Percentiles rank a stretch among this genome's conserved stretches.
phyloP scores from a whole-genome alignment of 306 rosid species.

The Abrus pulchellus region DNA sequence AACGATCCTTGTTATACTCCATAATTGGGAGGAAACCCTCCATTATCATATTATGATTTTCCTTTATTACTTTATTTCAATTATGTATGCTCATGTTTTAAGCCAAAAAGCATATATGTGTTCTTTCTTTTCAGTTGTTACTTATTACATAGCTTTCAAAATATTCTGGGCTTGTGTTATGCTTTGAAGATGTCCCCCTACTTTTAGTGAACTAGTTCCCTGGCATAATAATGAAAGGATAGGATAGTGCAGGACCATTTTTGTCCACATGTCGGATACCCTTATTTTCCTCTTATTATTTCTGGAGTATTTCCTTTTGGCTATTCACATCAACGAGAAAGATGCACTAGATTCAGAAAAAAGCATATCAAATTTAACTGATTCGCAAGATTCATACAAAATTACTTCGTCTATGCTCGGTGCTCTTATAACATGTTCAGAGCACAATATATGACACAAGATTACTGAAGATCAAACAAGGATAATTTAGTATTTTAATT shows the following conservation, averaged over 20 bases:
- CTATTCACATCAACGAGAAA: constrained; percentile 26
- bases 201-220: constrained; percentile 63
- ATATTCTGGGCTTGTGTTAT: constrained; percentile 51
- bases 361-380: constrained; percentile 4
- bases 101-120: constrained; percentile 46
- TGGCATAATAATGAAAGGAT: constrained; percentile 50
- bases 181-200: constrained; percentile 51
- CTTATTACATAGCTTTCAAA: constrained; percentile 48
- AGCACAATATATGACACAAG: neutral
- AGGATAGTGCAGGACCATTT: constrained; percentile 54
- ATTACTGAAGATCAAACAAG: neutral
- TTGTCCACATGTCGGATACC: constrained; percentile 47
- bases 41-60: neutral
- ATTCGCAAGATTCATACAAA: neutral
- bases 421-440: neutral
- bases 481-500: too few species aligned
- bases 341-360: constrained; percentile 34
- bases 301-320: neutral
- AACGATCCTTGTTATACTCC: constrained; percentile 6
- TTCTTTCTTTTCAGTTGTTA: constrained; percentile 44
- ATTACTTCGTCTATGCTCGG: neutral
- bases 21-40: neutral
- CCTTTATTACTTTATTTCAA: constrained; percentile 42
- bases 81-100: neutral
- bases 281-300: constrained; percentile 32